phyloP scores from a whole-genome alignment of 768 basidiomycete species.

The Mycena galopus region DNA sequence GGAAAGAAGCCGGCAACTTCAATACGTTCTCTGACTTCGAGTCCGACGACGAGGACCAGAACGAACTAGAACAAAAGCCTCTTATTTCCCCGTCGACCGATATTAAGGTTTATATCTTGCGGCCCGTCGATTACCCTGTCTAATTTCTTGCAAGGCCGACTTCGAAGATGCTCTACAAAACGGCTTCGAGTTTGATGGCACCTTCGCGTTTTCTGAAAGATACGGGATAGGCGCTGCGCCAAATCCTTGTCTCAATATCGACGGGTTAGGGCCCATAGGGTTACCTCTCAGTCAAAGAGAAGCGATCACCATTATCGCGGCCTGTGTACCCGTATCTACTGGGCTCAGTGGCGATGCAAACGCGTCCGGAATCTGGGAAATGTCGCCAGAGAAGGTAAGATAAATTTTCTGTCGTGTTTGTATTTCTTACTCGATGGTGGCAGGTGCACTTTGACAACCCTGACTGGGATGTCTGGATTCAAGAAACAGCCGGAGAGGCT shows the following conservation, averaged over 20 bases:
- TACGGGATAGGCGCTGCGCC: conserved; percentile 46
- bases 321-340: conserved; percentile 36
- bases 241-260: conserved; percentile 52
- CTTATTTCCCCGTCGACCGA: conserved; percentile 28
- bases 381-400: conserved; percentile 29
- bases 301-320: conserved; percentile 46
- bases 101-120: conserved; percentile 10
- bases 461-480: conserved; percentile 33
- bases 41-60: conserved; percentile 12
- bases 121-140: not conserved
- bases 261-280: conserved; percentile 52
- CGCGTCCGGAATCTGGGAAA: conserved; percentile 28
- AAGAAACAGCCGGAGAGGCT: conserved; percentile 20
- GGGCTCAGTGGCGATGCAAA: not conserved
- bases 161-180: conserved; percentile 38
- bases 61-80: conserved; percentile 23
- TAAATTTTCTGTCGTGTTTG: not conserved
- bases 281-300: conserved; percentile 53
- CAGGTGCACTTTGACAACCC: conserved; percentile 35
- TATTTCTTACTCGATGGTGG: not conserved
- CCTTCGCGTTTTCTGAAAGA: conserved; percentile 39
- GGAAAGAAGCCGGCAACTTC: not conserved
- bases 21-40: conserved; percentile 10
- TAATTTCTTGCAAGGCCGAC: conserved; percentile 33
- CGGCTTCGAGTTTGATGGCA: conserved; percentile 39